phyloP scores from a whole-genome alignment of 2,329 filamentous ascomycete genomes.

The Neofusicoccum cordaticola region DNA sequence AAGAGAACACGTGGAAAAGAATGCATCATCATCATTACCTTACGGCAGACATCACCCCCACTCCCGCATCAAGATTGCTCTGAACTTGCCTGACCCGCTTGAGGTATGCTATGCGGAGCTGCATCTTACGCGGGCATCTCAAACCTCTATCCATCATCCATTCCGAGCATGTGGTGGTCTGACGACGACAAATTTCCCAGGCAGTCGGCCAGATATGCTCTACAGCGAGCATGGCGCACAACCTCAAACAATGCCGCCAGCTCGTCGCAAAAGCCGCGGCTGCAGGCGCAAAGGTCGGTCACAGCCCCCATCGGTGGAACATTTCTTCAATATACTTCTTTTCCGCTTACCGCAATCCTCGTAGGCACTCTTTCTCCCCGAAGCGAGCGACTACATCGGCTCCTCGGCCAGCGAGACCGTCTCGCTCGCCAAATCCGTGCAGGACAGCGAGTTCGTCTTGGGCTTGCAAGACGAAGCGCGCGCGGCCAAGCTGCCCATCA shows the following conservation, averaged over 20 bases:
- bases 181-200: conserved; percentile 42
- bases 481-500: conserved; percentile 65
- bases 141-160: no score
- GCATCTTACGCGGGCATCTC: no score
- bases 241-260: conserved; percentile 72
- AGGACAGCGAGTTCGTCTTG: conserved; percentile 68
- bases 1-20: no score
- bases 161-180: no score
- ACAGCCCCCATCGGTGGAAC: background rate
- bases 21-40: no score
- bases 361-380: conserved; percentile 82
- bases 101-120: no score
- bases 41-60: no score
- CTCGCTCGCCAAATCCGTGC: conserved; percentile 65
- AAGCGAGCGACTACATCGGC: conserved; percentile 87
- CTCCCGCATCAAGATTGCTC: no score
- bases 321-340: no score
- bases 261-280: conserved; percentile 70
- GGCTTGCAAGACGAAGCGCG: conserved; percentile 70
- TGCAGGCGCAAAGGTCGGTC: conserved; percentile 70
- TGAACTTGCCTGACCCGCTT: no score
- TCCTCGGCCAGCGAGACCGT: conserved; percentile 65
- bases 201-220: conserved; percentile 89
- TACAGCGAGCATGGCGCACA: conserved; percentile 72
- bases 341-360: background rate